Conservation (phyloP, 805 yeast species). For the Pichia phayaonensis region DNA sequence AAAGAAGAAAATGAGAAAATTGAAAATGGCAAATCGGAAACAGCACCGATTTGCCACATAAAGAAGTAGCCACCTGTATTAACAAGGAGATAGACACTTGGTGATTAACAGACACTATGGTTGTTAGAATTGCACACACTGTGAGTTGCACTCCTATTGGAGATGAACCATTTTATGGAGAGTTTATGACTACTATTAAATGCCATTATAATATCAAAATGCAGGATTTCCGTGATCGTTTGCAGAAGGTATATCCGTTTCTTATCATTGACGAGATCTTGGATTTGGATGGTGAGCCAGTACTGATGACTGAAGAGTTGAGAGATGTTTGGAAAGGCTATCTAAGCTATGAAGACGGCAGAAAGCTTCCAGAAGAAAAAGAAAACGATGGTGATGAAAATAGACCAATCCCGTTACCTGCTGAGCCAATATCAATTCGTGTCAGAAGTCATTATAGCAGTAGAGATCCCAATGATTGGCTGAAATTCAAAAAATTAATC, state of each 20-base stretch:
- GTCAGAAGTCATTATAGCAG: background rate
- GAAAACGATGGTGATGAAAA: background rate
- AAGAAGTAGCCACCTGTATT: no score
- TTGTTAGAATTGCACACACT: background rate
- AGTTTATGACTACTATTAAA: background rate
- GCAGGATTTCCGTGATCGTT: background rate
- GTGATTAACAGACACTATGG: background rate
- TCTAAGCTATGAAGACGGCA: background rate
- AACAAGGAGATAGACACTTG: background rate
- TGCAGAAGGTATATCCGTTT: background rate
- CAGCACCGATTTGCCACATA: background rate
- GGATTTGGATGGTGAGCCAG: slow-evolving; percentile 1
- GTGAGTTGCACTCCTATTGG: background rate
- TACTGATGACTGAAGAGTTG: background rate
- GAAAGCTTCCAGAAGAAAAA: background rate
- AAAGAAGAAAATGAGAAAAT: background rate
- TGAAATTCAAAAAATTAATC: background rate
- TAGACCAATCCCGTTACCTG: background rate
- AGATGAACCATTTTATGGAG: background rate
- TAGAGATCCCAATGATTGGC: background rate
- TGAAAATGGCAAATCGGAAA: no score
- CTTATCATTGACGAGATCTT: background rate
- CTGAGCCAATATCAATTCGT: background rate
- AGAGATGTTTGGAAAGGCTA: background rate
- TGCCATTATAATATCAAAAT: background rate